A percentile compares a stretch with the other conserved stretches of the same genome.
Conservation (phyloP, 139 green algal species). For the Chlamydomonas schloesseri region DNA sequence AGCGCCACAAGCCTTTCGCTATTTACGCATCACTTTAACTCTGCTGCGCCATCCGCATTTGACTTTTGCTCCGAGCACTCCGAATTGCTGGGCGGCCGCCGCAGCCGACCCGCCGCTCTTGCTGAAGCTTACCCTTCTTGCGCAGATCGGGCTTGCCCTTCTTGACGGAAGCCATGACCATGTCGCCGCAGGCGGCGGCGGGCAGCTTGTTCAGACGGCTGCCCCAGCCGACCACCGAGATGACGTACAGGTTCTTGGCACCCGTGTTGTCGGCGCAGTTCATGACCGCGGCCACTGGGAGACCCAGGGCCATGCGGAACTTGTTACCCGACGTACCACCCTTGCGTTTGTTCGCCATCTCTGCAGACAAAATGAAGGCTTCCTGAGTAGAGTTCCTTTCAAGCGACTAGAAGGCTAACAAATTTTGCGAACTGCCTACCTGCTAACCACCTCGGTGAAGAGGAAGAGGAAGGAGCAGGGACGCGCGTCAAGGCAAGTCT, state of each 20-base stretch:
- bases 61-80: not conserved
- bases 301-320: constrained; percentile 97
- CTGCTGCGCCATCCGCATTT: not conserved
- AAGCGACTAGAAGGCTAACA: no score
- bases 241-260: constrained; percentile 99
- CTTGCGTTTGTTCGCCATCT: constrained; percentile 65
- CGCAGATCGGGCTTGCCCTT: constrained; percentile 99
- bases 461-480: no score
- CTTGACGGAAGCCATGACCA: constrained; percentile 99
- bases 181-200: constrained; percentile 89
- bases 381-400: no score
- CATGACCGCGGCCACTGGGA: constrained; percentile 96
- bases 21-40: not conserved
- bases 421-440: no score
- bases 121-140: constrained; percentile 92
- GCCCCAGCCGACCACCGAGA: constrained; percentile 94
- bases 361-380: no score
- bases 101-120: not conserved
- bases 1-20: no score
- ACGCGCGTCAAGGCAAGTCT: no score
- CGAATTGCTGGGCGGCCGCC: not conserved
- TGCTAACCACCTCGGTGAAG: no score
- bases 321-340: constrained; percentile 92
- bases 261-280: constrained; percentile 99
- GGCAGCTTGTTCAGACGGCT: constrained; percentile 97